Base-by-base conservation (phyloP, 306 rosid species). In the Fagus crenata region DNA sequence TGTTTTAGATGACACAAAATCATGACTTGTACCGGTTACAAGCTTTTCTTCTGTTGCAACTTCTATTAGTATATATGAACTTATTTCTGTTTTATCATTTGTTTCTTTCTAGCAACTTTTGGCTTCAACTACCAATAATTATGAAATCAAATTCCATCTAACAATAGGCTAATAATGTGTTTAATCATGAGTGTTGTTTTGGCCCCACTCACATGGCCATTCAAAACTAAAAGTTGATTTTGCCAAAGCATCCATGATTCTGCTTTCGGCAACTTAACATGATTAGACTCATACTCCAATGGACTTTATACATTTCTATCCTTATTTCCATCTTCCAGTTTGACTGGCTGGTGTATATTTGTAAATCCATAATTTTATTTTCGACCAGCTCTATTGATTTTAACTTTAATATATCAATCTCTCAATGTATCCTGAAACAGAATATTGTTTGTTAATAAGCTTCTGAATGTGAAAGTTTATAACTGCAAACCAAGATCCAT, bases 191-290 rank as follows among this genome's bases (percentile, higher is more conserved):
- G 75, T 78, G 81, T 56, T 72, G 33, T 8, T 37, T 32, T 71
- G 90, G 86, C 64, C 87, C 85, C 82, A 84, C 68, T 81, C 89
- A 86, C 88, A 70, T 82, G 89, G 85, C 67, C 73, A 80, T 81
- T 76, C 12, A 49, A 36, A 6, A 36, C 49, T 35, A 80, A 49
- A 76, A 72, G 46, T 77, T 28, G 39, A 53, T 37, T 43, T 35
- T 54, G 79, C 69, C 63, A 75, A 53, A 55, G 49, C 80, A 63
- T 55, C 42, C 7, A 13, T 31, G 55, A 76, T 49, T 63, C 79
- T 72, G 69, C 84, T 78, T 77, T 83, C 64, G 77, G 76, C 82
- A 71, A 54, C 59, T 83, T 72, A 75, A 67, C 88, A 75, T 76
- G 73, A 32, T 71, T 75, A 54, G 73, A 53, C 53, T 81, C 35